These are phyloP conservation scores for Quaeritorhiza haematococci DNA, from an alignment of 371 early-diverging fungal species.

Conservation along the genomic window DNA sequence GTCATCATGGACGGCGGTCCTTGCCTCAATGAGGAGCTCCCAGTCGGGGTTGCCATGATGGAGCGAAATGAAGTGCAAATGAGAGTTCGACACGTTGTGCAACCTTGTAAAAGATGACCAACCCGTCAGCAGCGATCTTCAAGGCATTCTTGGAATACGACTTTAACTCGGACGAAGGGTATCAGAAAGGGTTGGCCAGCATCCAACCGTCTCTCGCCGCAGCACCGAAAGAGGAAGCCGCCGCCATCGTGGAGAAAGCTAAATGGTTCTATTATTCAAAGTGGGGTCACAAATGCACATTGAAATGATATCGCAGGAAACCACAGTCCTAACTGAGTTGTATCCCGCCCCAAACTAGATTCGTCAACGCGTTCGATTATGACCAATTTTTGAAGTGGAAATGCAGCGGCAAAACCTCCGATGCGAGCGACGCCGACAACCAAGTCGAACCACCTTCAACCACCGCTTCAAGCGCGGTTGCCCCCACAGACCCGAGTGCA, in stretches of 20 bases:
- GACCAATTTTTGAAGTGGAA: conserved; percentile 12
- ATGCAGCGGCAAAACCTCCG: neutral
- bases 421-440: neutral
- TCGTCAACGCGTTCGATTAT: conserved; percentile 14
- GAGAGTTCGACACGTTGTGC: no score
- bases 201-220: no score
- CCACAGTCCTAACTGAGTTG: neutral
- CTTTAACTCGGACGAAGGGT: no score
- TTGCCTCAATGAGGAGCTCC: no score
- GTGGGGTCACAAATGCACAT: no score
- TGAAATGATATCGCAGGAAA: neutral
- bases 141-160: no score
- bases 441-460: conserved; percentile 1
- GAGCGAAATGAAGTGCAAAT: no score
- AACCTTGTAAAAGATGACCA: no score
- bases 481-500: neutral
- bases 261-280: conserved; percentile 36
- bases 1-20: no score
- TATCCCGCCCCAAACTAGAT: conserved; percentile 2
- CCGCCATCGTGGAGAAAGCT: conserved; percentile 19
- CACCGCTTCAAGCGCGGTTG: neutral
- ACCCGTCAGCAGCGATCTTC: no score
- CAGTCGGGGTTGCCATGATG: no score
- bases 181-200: no score
- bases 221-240: neutral